Conservation (phyloP, 371 early-diverging fungal species). For the Chytridiales sp. region DNA sequence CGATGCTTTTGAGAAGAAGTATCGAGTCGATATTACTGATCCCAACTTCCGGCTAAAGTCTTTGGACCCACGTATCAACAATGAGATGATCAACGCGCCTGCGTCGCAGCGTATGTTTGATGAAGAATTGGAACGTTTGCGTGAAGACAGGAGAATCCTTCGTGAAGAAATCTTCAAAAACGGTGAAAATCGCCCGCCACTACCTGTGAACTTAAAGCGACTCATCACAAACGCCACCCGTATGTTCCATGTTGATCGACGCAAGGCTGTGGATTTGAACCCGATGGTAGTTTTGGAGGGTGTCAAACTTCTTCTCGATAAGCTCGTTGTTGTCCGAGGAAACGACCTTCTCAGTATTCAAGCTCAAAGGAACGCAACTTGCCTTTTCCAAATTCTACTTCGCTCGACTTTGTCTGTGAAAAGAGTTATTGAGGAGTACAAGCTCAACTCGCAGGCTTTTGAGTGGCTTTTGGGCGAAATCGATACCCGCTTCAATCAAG, state of each 20-base stretch:
- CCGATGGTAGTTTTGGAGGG: slow-evolving; percentile 80
- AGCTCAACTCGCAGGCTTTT: slow-evolving; percentile 83
- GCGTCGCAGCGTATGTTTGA: slow-evolving; percentile 73
- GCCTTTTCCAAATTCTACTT: slow-evolving; percentile 83
- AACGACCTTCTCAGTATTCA: slow-evolving; percentile 78
- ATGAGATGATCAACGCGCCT: slow-evolving; percentile 44
- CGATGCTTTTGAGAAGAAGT: slow-evolving; percentile 72
- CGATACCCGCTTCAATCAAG: slow-evolving; percentile 81
- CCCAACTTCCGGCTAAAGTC: slow-evolving; percentile 63
- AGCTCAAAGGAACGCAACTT: slow-evolving; percentile 90
- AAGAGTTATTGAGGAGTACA: slow-evolving; percentile 89
- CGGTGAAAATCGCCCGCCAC: slow-evolving; percentile 75
- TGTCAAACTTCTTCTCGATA: slow-evolving; percentile 69
- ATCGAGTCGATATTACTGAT: slow-evolving; percentile 75
- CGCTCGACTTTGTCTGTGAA: slow-evolving; percentile 81
- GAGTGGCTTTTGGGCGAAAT: slow-evolving; percentile 96
- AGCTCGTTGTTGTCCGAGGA: slow-evolving; percentile 82
- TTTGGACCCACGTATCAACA: slow-evolving; percentile 58
- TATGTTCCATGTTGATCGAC: slow-evolving; percentile 79
- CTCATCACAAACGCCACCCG: slow-evolving; percentile 90
- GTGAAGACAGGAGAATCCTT: slow-evolving; percentile 70
- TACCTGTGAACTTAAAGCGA: slow-evolving; percentile 89
- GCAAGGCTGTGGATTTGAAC: slow-evolving; percentile 80
- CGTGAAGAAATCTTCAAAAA: slow-evolving; percentile 72
- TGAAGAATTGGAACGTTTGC: slow-evolving; percentile 76